Evolutionary conservation across 139 green algal genomes (phyloP).

Genomic region (Chlamydomonas incerta): DNA sequence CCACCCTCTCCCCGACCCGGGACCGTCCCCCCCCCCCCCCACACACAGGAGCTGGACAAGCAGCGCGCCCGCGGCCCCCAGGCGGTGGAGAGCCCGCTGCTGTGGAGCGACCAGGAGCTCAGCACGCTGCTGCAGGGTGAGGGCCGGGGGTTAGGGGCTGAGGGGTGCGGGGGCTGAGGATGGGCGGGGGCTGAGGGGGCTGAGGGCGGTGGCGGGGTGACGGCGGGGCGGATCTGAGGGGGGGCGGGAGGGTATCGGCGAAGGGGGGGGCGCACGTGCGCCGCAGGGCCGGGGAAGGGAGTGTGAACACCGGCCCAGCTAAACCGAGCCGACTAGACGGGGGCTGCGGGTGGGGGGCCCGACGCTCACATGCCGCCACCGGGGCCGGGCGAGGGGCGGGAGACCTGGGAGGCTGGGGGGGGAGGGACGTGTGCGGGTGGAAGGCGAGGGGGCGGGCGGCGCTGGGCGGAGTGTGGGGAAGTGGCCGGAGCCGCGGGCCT

Average conservation of each 20-base stretch:
- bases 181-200: background rate
- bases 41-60: constrained; percentile 83
- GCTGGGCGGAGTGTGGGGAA: no score
- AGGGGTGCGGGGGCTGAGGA: background rate
- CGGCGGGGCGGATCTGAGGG: background rate
- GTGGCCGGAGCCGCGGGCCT: no score
- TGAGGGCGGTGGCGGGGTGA: background rate
- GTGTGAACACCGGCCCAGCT: no score
- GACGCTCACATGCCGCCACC: no score
- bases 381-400: no score
- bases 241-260: background rate
- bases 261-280: background rate
- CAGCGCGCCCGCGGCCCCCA: constrained; percentile 74
- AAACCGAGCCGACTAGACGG: no score
- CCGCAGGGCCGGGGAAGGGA: no score
- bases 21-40: background rate
- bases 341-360: no score
- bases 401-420: no score
- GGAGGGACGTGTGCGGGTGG: no score
- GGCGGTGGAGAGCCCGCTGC: constrained; percentile 85
- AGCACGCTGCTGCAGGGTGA: constrained; percentile 62
- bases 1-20: no score
- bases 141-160: background rate
- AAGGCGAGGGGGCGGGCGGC: no score
- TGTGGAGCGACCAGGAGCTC: constrained; percentile 86